A percentile compares a stretch with the other conserved stretches of the same genome.
These are phyloP conservation scores for Cetradonia linearis DNA, from an alignment of 495 filamentous ascomycete genomes.

Conservation along the genomic window DNA sequence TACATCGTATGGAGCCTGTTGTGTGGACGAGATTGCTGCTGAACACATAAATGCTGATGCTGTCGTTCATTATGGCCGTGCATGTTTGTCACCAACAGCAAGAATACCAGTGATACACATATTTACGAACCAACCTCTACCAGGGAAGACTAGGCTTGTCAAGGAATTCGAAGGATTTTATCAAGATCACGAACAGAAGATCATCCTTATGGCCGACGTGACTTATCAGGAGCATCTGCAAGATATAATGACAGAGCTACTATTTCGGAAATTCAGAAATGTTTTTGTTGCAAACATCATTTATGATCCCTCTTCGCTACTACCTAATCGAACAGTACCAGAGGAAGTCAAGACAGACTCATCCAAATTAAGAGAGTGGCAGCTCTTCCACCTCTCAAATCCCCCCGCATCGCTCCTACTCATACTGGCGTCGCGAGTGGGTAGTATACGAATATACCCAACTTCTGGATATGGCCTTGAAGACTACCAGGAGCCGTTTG, in stretches of 20 bases:
- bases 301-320: slow-evolving; percentile 64
- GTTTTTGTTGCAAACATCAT: slow-evolving; percentile 60
- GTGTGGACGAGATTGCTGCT: slow-evolving; percentile 93
- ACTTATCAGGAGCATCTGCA: slow-evolving; percentile 66
- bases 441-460: slow-evolving; percentile 66
- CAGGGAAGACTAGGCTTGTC: slow-evolving; percentile 42
- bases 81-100: slow-evolving; percentile 84
- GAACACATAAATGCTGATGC: slow-evolving; percentile 87
- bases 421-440: slow-evolving; percentile 74
- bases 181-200: slow-evolving; percentile 48
- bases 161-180: slow-evolving; percentile 60
- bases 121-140: slow-evolving; percentile 64
- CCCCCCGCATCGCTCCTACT: slow-evolving; percentile 79
- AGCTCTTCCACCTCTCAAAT: slow-evolving; percentile 80
- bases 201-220: slow-evolving; percentile 83
- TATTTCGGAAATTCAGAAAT: slow-evolving; percentile 53
- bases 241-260: slow-evolving; percentile 40
- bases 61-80: slow-evolving; percentile 88
- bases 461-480: slow-evolving; percentile 28
- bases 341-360: slow-evolving; percentile 37
- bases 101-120: slow-evolving; percentile 85
- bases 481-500: neutral
- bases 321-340: slow-evolving; percentile 75
- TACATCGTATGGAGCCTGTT: slow-evolving; percentile 94
- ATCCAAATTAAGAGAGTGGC: slow-evolving; percentile 54